Evolutionary conservation across 2,329 filamentous ascomycete genomes (phyloP).

Genomic region (Colletotrichum salicis): DNA sequence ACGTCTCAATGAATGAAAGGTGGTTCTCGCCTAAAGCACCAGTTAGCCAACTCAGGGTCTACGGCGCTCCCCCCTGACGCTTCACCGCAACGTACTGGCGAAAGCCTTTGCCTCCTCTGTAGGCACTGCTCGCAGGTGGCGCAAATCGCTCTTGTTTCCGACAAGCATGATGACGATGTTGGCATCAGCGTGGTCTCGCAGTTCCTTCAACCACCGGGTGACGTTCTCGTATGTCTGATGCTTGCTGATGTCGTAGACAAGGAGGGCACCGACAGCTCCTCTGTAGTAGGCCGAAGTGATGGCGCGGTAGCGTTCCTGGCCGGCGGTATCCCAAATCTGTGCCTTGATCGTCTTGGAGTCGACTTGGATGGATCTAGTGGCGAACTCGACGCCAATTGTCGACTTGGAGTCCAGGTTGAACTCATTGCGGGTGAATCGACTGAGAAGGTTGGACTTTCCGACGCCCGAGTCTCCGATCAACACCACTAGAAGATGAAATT

Average conservation of each 20-base stretch:
- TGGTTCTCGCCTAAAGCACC: constrained; percentile 84
- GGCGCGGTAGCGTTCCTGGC: constrained; percentile 98
- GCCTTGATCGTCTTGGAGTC: constrained; percentile 99
- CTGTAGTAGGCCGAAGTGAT: constrained; percentile 99
- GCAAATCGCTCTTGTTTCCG: constrained; percentile 99
- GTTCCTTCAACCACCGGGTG: constrained; percentile 98
- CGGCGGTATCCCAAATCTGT: constrained; percentile 99
- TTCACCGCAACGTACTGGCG: constrained; percentile 74
- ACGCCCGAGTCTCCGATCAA: constrained; percentile 99
- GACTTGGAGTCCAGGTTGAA: constrained; percentile 99
- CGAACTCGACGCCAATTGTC: constrained; percentile 99
- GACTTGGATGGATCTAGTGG: constrained; percentile 97
- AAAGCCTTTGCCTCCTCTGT: constrained; percentile 98
- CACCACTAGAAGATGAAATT: constrained; percentile 72
- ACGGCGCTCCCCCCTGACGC: not conserved
- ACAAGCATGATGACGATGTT: constrained; percentile 99
- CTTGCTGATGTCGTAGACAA: constrained; percentile 99
- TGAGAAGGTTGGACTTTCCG: constrained; percentile 99
- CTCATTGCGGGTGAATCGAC: constrained; percentile 99
- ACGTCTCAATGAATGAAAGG: constrained; percentile 98
- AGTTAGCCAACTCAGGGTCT: constrained; percentile 18
- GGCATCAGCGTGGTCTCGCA: constrained; percentile 96
- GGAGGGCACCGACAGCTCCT: constrained; percentile 93
- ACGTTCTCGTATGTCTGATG: constrained; percentile 99
- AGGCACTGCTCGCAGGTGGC: constrained; percentile 94